Base-by-base conservation (phyloP, 306 rosid species). In the Prunus campanulata region DNA sequence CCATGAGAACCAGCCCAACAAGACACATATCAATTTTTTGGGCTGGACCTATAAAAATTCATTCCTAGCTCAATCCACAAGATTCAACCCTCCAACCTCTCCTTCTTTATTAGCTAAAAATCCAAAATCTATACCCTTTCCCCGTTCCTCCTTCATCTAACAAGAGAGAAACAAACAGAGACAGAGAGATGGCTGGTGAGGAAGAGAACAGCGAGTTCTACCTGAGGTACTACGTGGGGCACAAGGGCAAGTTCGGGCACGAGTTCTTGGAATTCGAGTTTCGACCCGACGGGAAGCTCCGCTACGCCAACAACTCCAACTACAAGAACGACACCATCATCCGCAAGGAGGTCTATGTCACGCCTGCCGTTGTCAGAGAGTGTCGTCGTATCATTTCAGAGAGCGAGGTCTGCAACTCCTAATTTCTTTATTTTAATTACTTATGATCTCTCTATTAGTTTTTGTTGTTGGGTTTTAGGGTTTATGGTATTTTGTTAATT, bases 311-410 rank as follows among this genome's bases (percentile, higher is more conserved):
- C 84, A 95, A 95, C 83, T 95, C 99, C 86, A 95, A 95, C 84
- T 95, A 95, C 97, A 95, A 95, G 78, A 95, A 95, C 88, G 98
- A 95, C 76, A 95, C 97, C 76, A 95, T 95, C 85, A 95, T 95
- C 57, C 98, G 99, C 80, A 95, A 95, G 85, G 97, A 95, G 86
- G 93, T 92, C 79, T 95, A 87, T 70, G 92, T 95, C 74, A 89
- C 97, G 55, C 97, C 99, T 11, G 96, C 97, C 30, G 97, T 92
- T 39, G 80, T 95, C 66, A 92, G 96, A 22, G 97, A 95, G 77
- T 95, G 97, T 25, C 97, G 97, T 48, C 97, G 97, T 13, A 89
- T 95, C 79, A 92, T 95, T 70, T 9, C 92, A 22, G 93, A 92
- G 3, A 95, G 97, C 81, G 99, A 95, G 97, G 99, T 86, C 30